A percentile compares a stretch with the other conserved stretches of the same genome.
phyloP scores from a whole-genome alignment of 2,329 filamentous ascomycete species.

The Chrysosporium queenslandicum region DNA sequence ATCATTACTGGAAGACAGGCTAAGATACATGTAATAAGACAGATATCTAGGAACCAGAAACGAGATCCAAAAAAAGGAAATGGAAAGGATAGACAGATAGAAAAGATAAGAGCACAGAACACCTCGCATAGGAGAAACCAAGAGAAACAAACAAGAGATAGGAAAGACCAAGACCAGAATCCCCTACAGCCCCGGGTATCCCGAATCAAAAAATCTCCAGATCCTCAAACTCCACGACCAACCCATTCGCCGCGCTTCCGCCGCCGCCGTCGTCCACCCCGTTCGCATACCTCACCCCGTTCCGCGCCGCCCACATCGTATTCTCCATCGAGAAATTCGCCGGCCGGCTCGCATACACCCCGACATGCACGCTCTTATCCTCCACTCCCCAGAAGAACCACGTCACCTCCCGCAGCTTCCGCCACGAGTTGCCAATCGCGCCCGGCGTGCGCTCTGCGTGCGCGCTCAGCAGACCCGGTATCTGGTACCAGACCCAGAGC shows the following conservation, averaged over 20 bases:
- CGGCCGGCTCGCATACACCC: conserved; percentile 49
- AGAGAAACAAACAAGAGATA: background rate
- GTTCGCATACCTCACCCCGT: conserved; percentile 22
- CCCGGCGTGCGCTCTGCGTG: conserved; percentile 24
- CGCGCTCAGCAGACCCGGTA: conserved; percentile 21
- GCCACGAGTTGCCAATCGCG: conserved; percentile 42
- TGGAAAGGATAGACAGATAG: background rate
- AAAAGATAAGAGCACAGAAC: too few species aligned
- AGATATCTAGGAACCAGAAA: conserved; percentile 2
- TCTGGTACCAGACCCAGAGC: conserved; percentile 50
- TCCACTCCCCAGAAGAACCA: conserved; percentile 53
- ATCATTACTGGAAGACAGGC: background rate
- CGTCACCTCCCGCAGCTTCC: conserved; percentile 50
- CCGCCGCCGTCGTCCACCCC: conserved; percentile 9
- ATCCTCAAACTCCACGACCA: conserved; percentile 44
- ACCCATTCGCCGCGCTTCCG: conserved; percentile 26
- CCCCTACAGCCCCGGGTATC: background rate
- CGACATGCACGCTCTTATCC: conserved; percentile 49
- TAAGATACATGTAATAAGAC: conserved; percentile 3
- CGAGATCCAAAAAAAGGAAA: conserved; percentile 7
- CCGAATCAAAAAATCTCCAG: conserved; percentile 37
- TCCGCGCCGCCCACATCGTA: conserved; percentile 33
- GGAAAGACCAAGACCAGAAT: background rate
- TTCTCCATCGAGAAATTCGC: conserved; percentile 37
- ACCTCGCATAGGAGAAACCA: background rate